Base-by-base conservation (phyloP, 139 green algal species). In the Chlamydomonas incerta region DNA sequence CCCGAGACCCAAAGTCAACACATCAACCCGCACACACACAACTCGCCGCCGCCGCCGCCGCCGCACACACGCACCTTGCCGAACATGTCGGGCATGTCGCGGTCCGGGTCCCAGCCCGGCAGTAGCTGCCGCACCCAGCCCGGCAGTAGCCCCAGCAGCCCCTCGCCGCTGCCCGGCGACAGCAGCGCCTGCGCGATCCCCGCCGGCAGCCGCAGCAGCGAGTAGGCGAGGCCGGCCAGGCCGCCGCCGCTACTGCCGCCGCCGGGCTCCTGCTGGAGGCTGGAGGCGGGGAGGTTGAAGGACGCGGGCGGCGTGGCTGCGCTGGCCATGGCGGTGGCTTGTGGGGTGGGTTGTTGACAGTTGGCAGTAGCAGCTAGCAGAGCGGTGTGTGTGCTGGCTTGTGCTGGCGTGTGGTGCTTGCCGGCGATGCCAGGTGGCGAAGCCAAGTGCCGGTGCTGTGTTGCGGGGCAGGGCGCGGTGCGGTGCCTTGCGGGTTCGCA, bases 81-180 rank as follows among this genome's bases (percentile, higher is more conserved):
- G 15, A 80, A 86, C 80, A 80, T 77, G 68, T 86, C 80, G 29
- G 80, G 80, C 80, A 86, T 86, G 37, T 86, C 80, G 4, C 68
- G 67, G 24, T 86, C 80, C 0, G 52, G 4, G 68, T 86, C 80
- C 80, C 80, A 86, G 10, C 80, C 80, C 20, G 80, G 68, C 37
- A 86, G 46, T 66, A 75, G 9, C 26, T 75, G 3, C 5, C 79
- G 79, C 46, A 76, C 47, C 20, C 28, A 67, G 47, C 66, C 47
- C 11, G 79, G 79, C 65, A 85, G 67, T 13, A 85, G 79, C 47
- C 34, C 62, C 23, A 85, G 79, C 79, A 85, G 66, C 31, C 79
- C 79, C 79, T 85, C 66, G 79, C 79, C 77, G 17, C 57, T 72
- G 41, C 37, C 63, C 20, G 77, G 77, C 0, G 77, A 50, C 18